A percentile compares a stretch with the other conserved stretches of the same genome.
phyloP scores from a whole-genome alignment of 2,329 filamentous ascomycete genomes.

The Epichloe hybrida region DNA sequence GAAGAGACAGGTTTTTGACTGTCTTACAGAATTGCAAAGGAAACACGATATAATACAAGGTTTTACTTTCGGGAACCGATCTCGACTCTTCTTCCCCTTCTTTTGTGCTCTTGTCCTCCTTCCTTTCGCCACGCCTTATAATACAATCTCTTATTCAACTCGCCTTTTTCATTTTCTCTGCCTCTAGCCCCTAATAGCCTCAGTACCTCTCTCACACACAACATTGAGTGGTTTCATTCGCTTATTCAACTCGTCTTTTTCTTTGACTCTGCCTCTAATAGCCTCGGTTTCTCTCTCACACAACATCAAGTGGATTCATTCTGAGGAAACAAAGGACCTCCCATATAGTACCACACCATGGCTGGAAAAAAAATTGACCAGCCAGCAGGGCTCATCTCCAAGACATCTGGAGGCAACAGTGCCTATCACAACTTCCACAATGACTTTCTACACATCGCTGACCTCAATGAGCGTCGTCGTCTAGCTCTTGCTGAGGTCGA shows the following conservation, averaged over 20 bases:
- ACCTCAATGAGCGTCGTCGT: constrained; percentile 66
- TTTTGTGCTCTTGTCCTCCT: not conserved
- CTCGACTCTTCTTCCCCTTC: not conserved
- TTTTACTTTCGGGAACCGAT: not conserved
- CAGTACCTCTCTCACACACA: no score
- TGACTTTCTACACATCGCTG: constrained; percentile 49
- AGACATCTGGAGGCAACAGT: constrained; percentile 51
- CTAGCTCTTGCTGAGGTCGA: constrained; percentile 72
- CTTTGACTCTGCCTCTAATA: no score
- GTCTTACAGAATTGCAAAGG: not conserved
- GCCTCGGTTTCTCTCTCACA: no score
- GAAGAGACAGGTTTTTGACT: not conserved
- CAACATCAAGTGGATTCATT: no score
- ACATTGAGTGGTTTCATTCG: no score
- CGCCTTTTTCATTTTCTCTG: no score
- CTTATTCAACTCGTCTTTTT: not conserved
- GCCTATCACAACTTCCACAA: constrained; percentile 71
- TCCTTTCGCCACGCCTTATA: not conserved
- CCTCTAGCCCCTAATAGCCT: no score
- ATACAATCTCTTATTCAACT: not conserved
- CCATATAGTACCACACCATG: not conserved
- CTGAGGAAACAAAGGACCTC: not conserved
- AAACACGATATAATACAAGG: not conserved
- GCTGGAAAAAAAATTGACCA: constrained; percentile 1
- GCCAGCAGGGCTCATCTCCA: constrained; percentile 14